A percentile compares a stretch with the other conserved stretches of the same genome.
phyloP scores from a whole-genome alignment of 2,329 filamentous ascomycete genomes.

The Colletotrichum coccodes region DNA sequence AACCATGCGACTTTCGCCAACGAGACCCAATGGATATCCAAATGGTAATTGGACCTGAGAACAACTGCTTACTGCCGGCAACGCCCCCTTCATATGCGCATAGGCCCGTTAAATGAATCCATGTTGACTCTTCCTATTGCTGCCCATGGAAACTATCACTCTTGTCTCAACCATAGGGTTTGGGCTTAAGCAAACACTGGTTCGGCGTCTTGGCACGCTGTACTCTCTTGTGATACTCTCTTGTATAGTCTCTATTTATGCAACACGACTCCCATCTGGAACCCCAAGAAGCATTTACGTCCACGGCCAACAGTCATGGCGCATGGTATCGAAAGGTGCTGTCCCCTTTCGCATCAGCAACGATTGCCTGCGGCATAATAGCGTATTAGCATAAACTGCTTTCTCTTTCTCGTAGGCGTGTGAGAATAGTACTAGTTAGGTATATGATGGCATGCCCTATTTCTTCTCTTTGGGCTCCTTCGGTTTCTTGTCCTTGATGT shows the following conservation, averaged over 20 bases:
- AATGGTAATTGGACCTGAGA: too few species aligned
- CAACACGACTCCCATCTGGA: not conserved
- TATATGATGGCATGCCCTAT: slow-evolving; percentile 39
- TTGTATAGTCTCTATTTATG: too few species aligned
- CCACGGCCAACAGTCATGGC: not conserved
- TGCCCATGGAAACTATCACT: not conserved
- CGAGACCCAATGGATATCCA: too few species aligned
- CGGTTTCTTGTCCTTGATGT: slow-evolving; percentile 62
- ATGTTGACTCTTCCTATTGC: not conserved
- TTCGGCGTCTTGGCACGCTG: too few species aligned
- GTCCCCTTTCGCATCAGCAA: not conserved
- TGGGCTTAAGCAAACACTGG: not conserved
- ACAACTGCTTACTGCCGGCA: not conserved
- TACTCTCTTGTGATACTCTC: too few species aligned
- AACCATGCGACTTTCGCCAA: too few species aligned
- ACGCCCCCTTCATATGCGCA: not conserved
- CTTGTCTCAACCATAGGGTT: not conserved
- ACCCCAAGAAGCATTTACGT: not conserved
- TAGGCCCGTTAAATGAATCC: not conserved
- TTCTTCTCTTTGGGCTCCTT: slow-evolving; percentile 57
- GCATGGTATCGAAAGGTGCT: too few species aligned
- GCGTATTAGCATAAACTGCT: not conserved
- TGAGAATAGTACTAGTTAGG: not conserved
- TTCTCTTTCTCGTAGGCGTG: not conserved
- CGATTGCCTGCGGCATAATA: not conserved